Evolutionary conservation across 257 asterid genomes (phyloP).

Genomic region (Echium plantagineum): DNA sequence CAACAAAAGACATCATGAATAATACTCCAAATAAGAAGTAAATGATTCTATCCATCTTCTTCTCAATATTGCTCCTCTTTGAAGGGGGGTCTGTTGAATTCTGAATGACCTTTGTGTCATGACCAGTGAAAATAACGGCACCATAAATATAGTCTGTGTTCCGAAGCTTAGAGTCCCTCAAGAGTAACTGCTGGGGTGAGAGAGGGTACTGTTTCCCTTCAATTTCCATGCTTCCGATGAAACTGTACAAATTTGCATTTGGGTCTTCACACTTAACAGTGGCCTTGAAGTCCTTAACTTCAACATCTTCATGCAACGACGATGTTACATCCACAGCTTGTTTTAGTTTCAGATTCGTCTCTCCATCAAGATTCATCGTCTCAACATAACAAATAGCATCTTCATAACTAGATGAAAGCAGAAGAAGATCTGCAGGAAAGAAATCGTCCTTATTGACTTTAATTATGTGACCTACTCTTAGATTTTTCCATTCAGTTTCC

Average conservation of each 20-base stretch:
- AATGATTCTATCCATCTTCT: conserved; percentile 73
- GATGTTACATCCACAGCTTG: not conserved
- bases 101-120: conserved; percentile 86
- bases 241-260: conserved; percentile 69
- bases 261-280: conserved; percentile 82
- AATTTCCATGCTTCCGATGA: conserved; percentile 66
- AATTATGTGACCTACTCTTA: not conserved
- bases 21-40: conserved; percentile 61
- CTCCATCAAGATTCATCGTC: conserved; percentile 4
- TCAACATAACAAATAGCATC: conserved; percentile 2
- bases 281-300: conserved; percentile 43
- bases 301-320: not conserved
- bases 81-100: conserved; percentile 88
- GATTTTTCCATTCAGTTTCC: conserved; percentile 3
- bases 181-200: conserved; percentile 74
- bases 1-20: conserved; percentile 44
- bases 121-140: conserved; percentile 83
- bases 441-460: not conserved
- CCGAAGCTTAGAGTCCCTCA: conserved; percentile 71
- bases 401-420: conserved; percentile 1
- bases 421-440: not conserved
- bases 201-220: conserved; percentile 52
- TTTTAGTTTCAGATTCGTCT: conserved; percentile 1
- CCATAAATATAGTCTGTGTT: conserved; percentile 74
- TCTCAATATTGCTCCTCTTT: conserved; percentile 84